phyloP scores from a whole-genome alignment of 345 rosid genomes.

The Lepidium sativum region DNA sequence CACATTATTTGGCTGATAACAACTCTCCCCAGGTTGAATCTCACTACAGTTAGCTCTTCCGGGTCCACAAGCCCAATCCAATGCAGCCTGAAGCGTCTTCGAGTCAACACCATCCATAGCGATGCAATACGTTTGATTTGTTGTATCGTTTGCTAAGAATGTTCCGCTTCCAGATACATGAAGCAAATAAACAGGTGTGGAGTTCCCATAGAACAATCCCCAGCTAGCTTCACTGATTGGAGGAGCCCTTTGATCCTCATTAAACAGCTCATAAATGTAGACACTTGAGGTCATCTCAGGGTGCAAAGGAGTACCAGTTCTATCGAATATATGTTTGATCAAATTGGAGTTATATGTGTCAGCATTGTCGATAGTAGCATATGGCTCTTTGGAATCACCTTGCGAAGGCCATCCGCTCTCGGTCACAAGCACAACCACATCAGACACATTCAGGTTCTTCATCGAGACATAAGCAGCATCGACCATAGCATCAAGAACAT shows the following conservation, averaged over 20 bases:
- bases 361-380: slow-evolving; percentile 78
- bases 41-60: slow-evolving; percentile 87
- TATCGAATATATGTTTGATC: slow-evolving; percentile 82
- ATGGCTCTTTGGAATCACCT: slow-evolving; percentile 82
- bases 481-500: slow-evolving; percentile 90
- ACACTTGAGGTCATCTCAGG: slow-evolving; percentile 79
- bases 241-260: slow-evolving; percentile 72
- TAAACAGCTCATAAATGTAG: slow-evolving; percentile 78
- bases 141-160: slow-evolving; percentile 86
- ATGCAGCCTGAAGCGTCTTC: slow-evolving; percentile 75
- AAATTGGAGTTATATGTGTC: slow-evolving; percentile 82
- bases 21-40: slow-evolving; percentile 85
- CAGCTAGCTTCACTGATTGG: slow-evolving; percentile 83
- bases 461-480: slow-evolving; percentile 89
- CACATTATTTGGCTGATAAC: slow-evolving; percentile 86
- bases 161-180: slow-evolving; percentile 89
- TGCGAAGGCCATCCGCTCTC: slow-evolving; percentile 88
- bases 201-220: slow-evolving; percentile 82
- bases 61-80: slow-evolving; percentile 98
- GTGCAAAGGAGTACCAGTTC: slow-evolving; percentile 71
- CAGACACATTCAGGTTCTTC: slow-evolving; percentile 79
- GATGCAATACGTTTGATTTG: slow-evolving; percentile 79
- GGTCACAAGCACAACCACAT: slow-evolving; percentile 72
- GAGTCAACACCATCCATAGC: slow-evolving; percentile 63
- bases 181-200: slow-evolving; percentile 81